Evolutionary conservation across 805 yeast genomes (phyloP).

Genomic region (Debaryomyces hansenii): DNA sequence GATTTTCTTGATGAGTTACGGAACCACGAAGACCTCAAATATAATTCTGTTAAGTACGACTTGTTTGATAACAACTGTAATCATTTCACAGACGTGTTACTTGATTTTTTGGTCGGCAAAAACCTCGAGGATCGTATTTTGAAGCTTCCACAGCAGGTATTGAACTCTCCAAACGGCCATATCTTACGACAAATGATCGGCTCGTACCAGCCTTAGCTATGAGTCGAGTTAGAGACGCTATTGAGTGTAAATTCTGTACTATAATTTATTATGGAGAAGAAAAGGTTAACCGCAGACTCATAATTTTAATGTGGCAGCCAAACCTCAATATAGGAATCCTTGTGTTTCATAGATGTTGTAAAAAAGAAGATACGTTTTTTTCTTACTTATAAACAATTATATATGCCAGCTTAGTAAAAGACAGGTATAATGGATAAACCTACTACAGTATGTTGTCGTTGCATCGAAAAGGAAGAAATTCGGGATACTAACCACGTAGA

Average conservation of each 20-base stretch:
- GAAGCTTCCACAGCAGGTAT: constrained; percentile 52
- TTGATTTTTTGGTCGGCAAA: constrained; percentile 58
- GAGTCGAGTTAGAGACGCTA: background rate
- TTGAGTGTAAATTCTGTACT: no score
- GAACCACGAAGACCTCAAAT: constrained; percentile 38
- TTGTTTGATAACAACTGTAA: constrained; percentile 66
- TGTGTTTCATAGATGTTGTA: constrained; percentile 2
- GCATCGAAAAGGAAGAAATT: background rate
- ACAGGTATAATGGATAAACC: background rate
- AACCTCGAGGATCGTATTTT: constrained; percentile 54
- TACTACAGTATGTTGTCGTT: background rate
- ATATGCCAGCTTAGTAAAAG: background rate
- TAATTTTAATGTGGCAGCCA: background rate
- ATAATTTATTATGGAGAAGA: background rate
- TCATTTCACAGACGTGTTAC: constrained; percentile 59
- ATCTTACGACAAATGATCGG: constrained; percentile 35
- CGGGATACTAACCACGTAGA: background rate
- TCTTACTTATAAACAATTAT: background rate
- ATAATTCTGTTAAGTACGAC: constrained; percentile 50
- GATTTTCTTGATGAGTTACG: constrained; percentile 54
- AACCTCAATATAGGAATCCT: background rate
- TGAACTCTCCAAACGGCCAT: constrained; percentile 36
- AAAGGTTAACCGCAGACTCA: background rate
- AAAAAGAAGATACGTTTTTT: background rate
- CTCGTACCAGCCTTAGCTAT: background rate